phyloP scores from a whole-genome alignment of 495 filamentous ascomycete species.

The Penicillium canariense region DNA sequence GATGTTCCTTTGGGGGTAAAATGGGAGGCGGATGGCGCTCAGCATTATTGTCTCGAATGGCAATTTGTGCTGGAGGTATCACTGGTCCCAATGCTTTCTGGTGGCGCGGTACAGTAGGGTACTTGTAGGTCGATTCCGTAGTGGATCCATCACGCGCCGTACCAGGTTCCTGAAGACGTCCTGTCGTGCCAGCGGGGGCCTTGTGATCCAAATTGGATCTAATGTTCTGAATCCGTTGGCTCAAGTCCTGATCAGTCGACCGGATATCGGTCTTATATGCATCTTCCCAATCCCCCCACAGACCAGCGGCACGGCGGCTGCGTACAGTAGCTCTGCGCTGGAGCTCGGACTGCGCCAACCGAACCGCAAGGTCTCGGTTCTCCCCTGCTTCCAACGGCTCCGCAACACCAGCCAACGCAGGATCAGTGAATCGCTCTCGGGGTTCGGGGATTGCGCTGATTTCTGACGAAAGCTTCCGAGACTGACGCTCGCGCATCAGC shows the following conservation, averaged over 20 bases:
- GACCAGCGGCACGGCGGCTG: conserved; percentile 55
- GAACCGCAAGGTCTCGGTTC: conserved; percentile 73
- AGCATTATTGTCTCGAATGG: conserved; percentile 23
- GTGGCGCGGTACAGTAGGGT: conserved; percentile 54
- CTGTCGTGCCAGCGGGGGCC: conserved; percentile 6
- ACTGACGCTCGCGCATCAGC: conserved; percentile 49
- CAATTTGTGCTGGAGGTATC: conserved; percentile 17
- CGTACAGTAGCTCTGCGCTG: conserved; percentile 61
- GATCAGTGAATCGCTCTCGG: conserved; percentile 30
- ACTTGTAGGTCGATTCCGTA: conserved; percentile 40
- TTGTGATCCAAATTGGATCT: conserved; percentile 34
- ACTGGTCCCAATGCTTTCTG: conserved; percentile 33
- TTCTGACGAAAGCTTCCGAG: conserved; percentile 28
- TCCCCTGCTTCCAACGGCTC: conserved; percentile 65
- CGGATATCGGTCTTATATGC: conserved; percentile 31
- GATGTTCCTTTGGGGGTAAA: conserved; percentile 49
- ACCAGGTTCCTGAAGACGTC: conserved; percentile 9
- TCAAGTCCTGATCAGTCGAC: conserved; percentile 38
- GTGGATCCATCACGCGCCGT: conserved; percentile 13
- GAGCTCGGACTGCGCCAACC: conserved; percentile 72
- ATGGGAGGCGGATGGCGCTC: conserved; percentile 43
- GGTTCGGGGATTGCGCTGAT: conserved; percentile 13
- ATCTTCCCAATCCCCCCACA: conserved; percentile 62
- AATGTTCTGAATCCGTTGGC: conserved; percentile 48
- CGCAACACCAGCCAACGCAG: conserved; percentile 38